phyloP scores from a whole-genome alignment of 2,329 filamentous ascomycete species.

The Nigrospora sphaerica region DNA sequence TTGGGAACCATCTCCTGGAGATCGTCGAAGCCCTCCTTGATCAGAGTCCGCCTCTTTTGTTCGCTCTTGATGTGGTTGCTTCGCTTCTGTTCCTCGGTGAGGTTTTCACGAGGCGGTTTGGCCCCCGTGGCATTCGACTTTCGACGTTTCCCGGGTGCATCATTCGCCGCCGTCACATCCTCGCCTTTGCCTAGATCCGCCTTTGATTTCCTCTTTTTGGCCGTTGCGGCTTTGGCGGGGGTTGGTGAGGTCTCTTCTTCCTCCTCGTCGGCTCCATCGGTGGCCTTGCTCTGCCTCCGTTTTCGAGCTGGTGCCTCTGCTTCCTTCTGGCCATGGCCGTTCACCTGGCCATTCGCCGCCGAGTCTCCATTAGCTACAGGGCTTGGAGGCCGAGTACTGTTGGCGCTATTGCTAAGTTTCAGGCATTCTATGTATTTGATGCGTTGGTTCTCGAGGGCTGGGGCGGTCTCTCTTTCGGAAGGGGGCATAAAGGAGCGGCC shows the following conservation, averaged over 20 bases:
- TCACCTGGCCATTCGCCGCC: conserved; percentile 11
- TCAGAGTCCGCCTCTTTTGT: conserved; percentile 57
- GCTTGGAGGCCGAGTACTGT: conserved; percentile 53
- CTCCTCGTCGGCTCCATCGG: conserved; percentile 35
- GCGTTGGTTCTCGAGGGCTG: conserved; percentile 47
- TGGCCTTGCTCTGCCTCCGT: conserved; percentile 48
- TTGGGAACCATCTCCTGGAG: conserved; percentile 71
- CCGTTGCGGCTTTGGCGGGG: conserved; percentile 20
- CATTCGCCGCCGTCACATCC: conserved; percentile 27
- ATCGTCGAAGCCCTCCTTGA: conserved; percentile 76
- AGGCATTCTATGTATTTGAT: conserved; percentile 51
- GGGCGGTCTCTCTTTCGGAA: conserved; percentile 48
- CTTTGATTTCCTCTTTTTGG: conserved; percentile 42
- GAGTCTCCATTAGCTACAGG: conserved; percentile 30
- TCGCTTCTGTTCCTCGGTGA: conserved; percentile 80
- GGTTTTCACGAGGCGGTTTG: conserved; percentile 60
- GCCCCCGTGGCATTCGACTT: conserved; percentile 36
- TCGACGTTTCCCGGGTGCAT: conserved; percentile 35
- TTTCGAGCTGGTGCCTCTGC: conserved; percentile 38
- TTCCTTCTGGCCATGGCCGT: conserved; percentile 27
- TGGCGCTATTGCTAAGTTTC: conserved; percentile 48
- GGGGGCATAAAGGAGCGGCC: conserved; percentile 52
- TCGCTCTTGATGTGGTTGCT: conserved; percentile 59
- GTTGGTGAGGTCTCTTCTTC: conserved; percentile 28
- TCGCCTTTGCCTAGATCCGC: conserved; percentile 27